Evolutionary conservation across 805 yeast species (phyloP).

Genomic region (Monosporozyma solicola): DNA sequence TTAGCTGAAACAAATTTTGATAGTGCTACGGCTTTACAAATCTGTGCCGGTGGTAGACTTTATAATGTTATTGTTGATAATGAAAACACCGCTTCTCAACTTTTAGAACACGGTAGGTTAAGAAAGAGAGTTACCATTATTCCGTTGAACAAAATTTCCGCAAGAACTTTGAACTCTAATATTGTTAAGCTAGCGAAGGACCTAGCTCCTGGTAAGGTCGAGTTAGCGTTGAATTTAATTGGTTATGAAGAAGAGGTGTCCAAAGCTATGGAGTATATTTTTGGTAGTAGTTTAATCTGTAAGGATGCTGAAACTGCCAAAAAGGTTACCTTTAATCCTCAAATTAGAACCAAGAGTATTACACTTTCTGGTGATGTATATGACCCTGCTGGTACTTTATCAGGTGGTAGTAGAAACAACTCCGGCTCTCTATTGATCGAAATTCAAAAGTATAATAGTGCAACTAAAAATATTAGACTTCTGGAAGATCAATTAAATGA

Average conservation of each 20-base stretch:
- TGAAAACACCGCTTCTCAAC: conserved; percentile 72
- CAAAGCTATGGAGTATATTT: conserved; percentile 84
- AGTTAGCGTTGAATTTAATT: conserved; percentile 76
- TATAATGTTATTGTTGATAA: conserved; percentile 88
- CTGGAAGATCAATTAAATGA: conserved; percentile 37
- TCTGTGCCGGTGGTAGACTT: conserved; percentile 86
- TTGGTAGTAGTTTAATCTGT: conserved; percentile 86
- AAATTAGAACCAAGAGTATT: conserved; percentile 69
- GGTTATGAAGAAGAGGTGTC: conserved; percentile 61
- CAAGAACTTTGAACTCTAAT: conserved; percentile 45
- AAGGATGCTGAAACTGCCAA: conserved; percentile 83
- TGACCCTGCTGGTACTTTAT: conserved; percentile 91
- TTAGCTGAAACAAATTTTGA: conserved; percentile 47
- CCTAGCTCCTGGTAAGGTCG: conserved; percentile 78
- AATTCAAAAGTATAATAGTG: conserved; percentile 54
- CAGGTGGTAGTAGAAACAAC: conserved; percentile 82
- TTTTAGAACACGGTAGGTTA: conserved; percentile 70
- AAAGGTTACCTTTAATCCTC: conserved; percentile 76
- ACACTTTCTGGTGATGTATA: conserved; percentile 90
- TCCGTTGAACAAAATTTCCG: conserved; percentile 77
- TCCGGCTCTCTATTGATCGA: conserved; percentile 50
- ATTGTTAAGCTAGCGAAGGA: conserved; percentile 57
- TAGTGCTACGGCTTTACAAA: conserved; percentile 77
- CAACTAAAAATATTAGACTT: conserved; percentile 32
- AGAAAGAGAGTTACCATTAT: conserved; percentile 81